These are phyloP conservation scores for Saccharomycopsis guyanensis DNA, from an alignment of 805 yeast species.

Conservation along the genomic window DNA sequence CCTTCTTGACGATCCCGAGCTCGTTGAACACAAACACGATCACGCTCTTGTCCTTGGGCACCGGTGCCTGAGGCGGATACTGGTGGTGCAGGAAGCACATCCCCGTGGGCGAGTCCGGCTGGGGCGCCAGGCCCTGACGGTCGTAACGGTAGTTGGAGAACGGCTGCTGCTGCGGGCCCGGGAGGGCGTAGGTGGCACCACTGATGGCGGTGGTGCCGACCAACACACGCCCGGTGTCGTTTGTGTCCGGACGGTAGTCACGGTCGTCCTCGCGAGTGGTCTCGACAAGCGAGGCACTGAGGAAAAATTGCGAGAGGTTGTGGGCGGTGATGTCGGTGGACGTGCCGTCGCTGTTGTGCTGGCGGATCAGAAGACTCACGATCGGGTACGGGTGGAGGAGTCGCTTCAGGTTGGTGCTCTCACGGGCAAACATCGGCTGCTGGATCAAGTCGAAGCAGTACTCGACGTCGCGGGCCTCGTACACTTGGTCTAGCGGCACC, in stretches of 20 bases:
- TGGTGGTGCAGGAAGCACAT: too few species aligned
- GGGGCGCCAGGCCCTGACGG: too few species aligned
- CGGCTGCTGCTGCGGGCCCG: background rate
- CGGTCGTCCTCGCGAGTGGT: background rate
- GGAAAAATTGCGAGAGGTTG: constrained; percentile 1
- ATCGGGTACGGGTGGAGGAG: constrained; percentile 7
- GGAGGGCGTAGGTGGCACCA: background rate
- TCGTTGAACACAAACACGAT: constrained; percentile 16
- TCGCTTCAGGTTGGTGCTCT: constrained; percentile 15
- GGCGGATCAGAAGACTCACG: background rate
- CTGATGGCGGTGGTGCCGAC: background rate
- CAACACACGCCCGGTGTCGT: background rate
- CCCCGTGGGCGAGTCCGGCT: too few species aligned
- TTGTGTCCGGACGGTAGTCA: background rate
- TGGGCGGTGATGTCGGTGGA: constrained; percentile 2
- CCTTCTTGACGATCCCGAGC: constrained; percentile 17
- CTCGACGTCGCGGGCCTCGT: constrained; percentile 3
- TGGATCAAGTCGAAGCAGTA: constrained; percentile 16
- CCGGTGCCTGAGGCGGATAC: background rate
- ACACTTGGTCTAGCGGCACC: background rate
- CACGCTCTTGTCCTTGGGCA: background rate
- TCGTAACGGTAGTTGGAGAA: background rate
- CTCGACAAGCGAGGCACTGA: background rate
- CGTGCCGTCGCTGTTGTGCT: background rate
- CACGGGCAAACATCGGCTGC: constrained; percentile 20